Conservation (phyloP, 352 stramenopile species). For the Phytophthora cryptogea region DNA sequence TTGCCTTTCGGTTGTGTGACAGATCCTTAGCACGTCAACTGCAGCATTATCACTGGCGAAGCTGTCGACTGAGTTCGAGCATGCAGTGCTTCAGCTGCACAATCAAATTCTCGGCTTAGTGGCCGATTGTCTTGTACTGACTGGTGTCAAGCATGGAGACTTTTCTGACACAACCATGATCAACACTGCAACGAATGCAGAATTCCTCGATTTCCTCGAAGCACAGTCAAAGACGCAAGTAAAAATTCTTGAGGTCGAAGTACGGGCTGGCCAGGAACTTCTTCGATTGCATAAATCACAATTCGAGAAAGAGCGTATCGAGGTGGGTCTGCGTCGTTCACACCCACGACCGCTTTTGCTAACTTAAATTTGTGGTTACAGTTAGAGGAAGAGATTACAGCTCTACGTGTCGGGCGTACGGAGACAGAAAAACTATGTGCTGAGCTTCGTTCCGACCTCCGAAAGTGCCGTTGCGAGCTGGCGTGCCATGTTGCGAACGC, state of each 20-base stretch:
- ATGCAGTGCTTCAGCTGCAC: slow-evolving; percentile 40
- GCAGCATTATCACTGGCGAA: slow-evolving; percentile 21
- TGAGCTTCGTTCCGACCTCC: slow-evolving; percentile 47
- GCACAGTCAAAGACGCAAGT: slow-evolving; percentile 44
- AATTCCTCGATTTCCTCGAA: slow-evolving; percentile 55
- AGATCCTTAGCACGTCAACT: slow-evolving; percentile 42
- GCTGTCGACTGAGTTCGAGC: slow-evolving; percentile 36
- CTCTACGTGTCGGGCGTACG: slow-evolving; percentile 37
- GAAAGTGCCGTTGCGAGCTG: slow-evolving; percentile 57
- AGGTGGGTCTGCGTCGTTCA: slow-evolving; percentile 28
- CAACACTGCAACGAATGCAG: slow-evolving; percentile 19
- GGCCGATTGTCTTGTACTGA: slow-evolving; percentile 19
- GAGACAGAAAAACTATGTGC: slow-evolving; percentile 55
- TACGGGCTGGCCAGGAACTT: slow-evolving; percentile 63
- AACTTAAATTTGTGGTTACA: slow-evolving; percentile 15
- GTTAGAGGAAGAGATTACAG: slow-evolving; percentile 57
- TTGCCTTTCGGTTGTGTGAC: slow-evolving; percentile 1
- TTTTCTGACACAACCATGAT: not conserved
- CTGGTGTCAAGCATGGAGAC: slow-evolving; percentile 1
- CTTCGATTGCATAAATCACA: slow-evolving; percentile 60
- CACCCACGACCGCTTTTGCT: not conserved
- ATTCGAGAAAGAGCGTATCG: slow-evolving; percentile 48
- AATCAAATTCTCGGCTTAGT: slow-evolving; percentile 42
- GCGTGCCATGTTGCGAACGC: slow-evolving; percentile 52
- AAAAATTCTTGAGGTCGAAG: slow-evolving; percentile 64